Base-by-base conservation (phyloP, 176 grass and related monocot species). In the Elymus sibiricus region DNA sequence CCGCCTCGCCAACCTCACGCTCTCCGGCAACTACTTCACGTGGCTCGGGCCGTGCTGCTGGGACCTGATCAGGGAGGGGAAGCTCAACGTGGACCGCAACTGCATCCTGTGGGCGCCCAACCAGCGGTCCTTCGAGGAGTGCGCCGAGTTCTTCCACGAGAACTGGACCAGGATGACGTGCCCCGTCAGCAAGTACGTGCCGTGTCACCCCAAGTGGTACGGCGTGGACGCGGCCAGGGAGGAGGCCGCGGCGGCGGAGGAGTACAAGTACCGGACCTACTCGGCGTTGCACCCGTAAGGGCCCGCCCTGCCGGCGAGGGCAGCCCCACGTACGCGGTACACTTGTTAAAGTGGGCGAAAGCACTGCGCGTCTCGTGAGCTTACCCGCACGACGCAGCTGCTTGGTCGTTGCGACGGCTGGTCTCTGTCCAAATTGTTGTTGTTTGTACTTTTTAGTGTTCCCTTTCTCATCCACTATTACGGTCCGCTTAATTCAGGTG, bases 11-110 rank as follows among this genome's bases (percentile, higher is more conserved):
- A 97, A 98, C 87, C 87, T 98, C 64, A 90, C 93, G 32, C 87
- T 98, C 72, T 95, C 93, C n/a, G 86, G 26, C 74, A 98, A 98
- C 91, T 98, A 92, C 91, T 94, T 98, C 80, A 93, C 93, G n/a
- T 92, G 89, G 38, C 29, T 98, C 0, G 95, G 93, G 8, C 35
- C 78, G 2, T 87, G 73, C 83, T 98, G 95, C 93, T 86, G 80
- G 85, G 65, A 27, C 27, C 68, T 98, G 4, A 32, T 98, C 82
- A 71, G 78, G 73, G 24, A 77, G 4, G 84, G 86, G 10, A 80
- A 62, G 72, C 74, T 98, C 87, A 88, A 94, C 85, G 91, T 98
- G 82, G 90, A 87, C 8, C 81, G 87, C 53, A 98, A 98, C 77
- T 98, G 95, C 87, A 90, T 98, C 59, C 93, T 70, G 3, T 70